A percentile compares a stretch with the other conserved stretches of the same genome.
These are phyloP conservation scores for Geranium brycei DNA, from an alignment of 345 rosid species.

Conservation along the genomic window DNA sequence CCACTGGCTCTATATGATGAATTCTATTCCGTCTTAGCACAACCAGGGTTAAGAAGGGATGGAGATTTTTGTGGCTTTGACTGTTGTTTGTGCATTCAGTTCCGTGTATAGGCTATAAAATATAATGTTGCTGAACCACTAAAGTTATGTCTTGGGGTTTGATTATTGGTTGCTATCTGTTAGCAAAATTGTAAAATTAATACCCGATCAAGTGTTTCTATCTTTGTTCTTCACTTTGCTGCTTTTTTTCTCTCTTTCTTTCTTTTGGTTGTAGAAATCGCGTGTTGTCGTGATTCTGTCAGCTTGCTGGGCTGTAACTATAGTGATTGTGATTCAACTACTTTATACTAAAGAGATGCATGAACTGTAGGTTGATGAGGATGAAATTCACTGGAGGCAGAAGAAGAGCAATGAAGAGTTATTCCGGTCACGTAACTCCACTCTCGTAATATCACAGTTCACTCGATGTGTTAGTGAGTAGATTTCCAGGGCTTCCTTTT, in stretches of 20 bases:
- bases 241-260: neutral
- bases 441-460: conserved; percentile 43
- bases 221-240: neutral
- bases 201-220: neutral
- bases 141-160: too few relatives aligned
- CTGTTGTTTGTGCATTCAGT: neutral
- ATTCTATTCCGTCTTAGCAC: neutral
- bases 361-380: conserved; percentile 65
- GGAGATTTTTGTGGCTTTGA: neutral
- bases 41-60: neutral
- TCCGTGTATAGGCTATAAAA: too few relatives aligned
- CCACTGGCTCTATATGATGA: neutral
- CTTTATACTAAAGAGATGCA: conserved; percentile 11
- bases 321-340: conserved; percentile 5
- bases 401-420: conserved; percentile 56
- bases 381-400: conserved; percentile 70
- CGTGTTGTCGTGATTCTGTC: conserved; percentile 1
- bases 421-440: conserved; percentile 56
- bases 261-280: neutral
- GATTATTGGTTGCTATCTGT: neutral
- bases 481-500: conserved; percentile 7
- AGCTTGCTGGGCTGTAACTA: neutral
- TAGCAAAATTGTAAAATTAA: neutral
- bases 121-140: too few relatives aligned
- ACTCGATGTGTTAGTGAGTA: conserved; percentile 68